Evolutionary conservation across 345 rosid genomes (phyloP).

Genomic region (Euclidium syriacum): DNA sequence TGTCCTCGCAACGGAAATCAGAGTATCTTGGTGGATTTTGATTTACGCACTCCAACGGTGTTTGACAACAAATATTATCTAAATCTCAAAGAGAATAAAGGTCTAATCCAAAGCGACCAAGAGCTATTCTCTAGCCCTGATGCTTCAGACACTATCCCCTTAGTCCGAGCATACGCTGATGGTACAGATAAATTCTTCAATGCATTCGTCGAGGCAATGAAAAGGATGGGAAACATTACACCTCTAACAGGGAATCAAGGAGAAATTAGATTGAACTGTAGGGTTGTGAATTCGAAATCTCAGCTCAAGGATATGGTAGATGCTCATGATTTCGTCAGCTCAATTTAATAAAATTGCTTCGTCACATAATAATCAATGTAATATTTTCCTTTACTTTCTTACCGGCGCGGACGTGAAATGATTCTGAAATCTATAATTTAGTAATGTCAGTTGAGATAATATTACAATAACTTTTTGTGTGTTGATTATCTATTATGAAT

Average conservation of each 20-base stretch:
- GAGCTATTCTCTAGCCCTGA: constrained; percentile 36
- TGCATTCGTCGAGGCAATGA: constrained; percentile 48
- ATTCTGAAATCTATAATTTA: too few species aligned
- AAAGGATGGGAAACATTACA: constrained; percentile 54
- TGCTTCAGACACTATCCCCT: constrained; percentile 37
- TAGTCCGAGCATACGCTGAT: constrained; percentile 38
- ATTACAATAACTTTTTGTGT: too few species aligned
- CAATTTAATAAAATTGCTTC: constrained; percentile 13
- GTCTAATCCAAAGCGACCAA: constrained; percentile 49
- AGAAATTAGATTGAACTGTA: constrained; percentile 49
- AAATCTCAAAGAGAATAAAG: constrained; percentile 43
- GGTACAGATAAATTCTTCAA: constrained; percentile 32
- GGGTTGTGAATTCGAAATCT: constrained; percentile 24
- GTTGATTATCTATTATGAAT: too few species aligned
- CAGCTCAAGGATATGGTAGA: constrained; percentile 2
- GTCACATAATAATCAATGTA: too few species aligned
- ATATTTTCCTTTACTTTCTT: too few species aligned
- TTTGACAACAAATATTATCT: constrained; percentile 55
- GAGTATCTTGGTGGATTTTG: constrained; percentile 30
- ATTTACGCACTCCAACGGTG: constrained; percentile 40
- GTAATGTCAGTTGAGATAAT: too few species aligned
- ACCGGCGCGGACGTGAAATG: too few species aligned
- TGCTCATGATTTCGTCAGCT: constrained; percentile 1
- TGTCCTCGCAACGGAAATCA: constrained; percentile 43
- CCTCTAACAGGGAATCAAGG: constrained; percentile 48